Evolutionary conservation across 1,284 basidiomycete genomes (phyloP), one percentile per base, ranked within the genome.

Genomic region (Coniophora puteana): DNA sequence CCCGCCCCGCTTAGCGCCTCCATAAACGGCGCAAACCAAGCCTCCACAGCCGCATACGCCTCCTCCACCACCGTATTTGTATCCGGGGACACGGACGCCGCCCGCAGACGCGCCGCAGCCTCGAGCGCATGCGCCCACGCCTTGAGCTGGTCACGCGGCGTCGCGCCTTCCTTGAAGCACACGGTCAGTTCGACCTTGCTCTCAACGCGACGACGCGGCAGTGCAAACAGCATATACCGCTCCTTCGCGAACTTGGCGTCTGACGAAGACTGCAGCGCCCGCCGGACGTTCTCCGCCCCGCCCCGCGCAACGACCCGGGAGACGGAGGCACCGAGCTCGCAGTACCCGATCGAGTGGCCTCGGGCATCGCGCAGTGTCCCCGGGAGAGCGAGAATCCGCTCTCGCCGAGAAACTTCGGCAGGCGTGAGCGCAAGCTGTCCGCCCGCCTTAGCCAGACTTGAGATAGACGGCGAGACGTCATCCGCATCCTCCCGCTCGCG

Each of bases 81-180:
- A n/a, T 13, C 30, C 13, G 22, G 8, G 1, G 35, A 30, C 13
- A 28, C 43, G n/a, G 27, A 8, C 12, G 13, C 29, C 8, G n/a
- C 8, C 17, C 4, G 24, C 14, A 55, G 13, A 17, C 6, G 32
- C 35, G 47, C 43, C 10, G 50, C 27, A n/a, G 46, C 43, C 45
- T 58, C 50, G 49, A 65, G 36, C 1, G 72, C 75, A 45, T 75
- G 71, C 26, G 71, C 49, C 80, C 80, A 83, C 14, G 74, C 78
- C 44, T 72, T 72, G 36, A 81, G 63, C 38, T 75, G 71, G 53
- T 80, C 78, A 18, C 54, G 43, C 4, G 66, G 49, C 12, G 49
- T 50, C 40, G 76, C 72, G 4, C 67, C 68, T 18, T 73, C 68
- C 46, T 74, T 80, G 44, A 83, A 59, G 48, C 66, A 65, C 27